Base-by-base conservation (phyloP, 2,329 filamentous ascomycete genomes). In the Elsinoe australis region DNA sequence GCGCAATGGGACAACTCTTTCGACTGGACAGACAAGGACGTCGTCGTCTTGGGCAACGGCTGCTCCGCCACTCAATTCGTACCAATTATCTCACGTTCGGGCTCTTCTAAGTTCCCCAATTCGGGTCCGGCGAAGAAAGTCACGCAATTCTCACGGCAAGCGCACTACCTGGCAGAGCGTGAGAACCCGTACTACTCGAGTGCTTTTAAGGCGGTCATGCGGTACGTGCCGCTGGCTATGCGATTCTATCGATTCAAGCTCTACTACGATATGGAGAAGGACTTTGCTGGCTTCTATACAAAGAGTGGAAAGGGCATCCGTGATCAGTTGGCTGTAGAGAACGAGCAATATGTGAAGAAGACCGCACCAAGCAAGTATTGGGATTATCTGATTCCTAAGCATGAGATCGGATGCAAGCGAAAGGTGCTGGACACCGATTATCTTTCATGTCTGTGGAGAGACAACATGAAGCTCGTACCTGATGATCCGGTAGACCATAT, bases 1-100 rank as follows among this genome's bases (percentile, higher is more conserved):
- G 66, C 67, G 2, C 54, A 59, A 35, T 71, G 68, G 68, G 67
- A 70, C 50, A 60, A 65, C 49, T 53, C 44, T 4, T 64, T 70
- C 47, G 59, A 67, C 18, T 66, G 61, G 61, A 54, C 54, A 4
- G 58, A 55, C 14, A 69, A 67, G 49, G 58, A 67, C 36, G 60
- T 70, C 5, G 60, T 68, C 5, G 60, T 65, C 12, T 45, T 67
- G n/a, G 64, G 64, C 10, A 73, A 73, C 2, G 77, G 77, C 9
- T 79, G 76, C 56, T 74, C 69, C 54, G 75, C 75, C 2, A 72
- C 73, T 10, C 77, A 80, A 53, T 68, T 80, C 18, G 70, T 80
- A 5, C 75, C 77, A 49, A 64, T 69, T 28, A 63, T 72, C 57
- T 64, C 64, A 12, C 56, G 59, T 24, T 60, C 59, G n/a, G 38